phyloP scores from a whole-genome alignment of 208 protist species.

The Vickermania spadyakhi region DNA sequence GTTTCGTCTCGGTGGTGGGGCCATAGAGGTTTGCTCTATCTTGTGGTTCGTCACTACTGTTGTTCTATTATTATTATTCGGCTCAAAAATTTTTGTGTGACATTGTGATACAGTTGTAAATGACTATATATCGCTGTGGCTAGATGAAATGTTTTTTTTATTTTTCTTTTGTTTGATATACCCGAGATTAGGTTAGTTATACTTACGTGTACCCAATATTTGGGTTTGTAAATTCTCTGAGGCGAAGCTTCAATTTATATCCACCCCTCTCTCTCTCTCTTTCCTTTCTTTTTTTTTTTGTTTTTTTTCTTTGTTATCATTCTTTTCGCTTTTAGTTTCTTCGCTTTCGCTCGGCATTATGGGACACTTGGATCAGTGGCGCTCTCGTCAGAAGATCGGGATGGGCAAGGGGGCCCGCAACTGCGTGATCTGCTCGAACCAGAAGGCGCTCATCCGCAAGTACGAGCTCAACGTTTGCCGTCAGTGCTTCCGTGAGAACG shows the following conservation, averaged over 20 bases:
- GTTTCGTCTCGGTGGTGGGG: too few relatives aligned
- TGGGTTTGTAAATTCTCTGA: too few relatives aligned
- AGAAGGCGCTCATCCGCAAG: slow-evolving; percentile 92
- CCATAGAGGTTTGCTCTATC: too few relatives aligned
- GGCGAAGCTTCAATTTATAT: too few relatives aligned
- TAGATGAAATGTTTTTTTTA: slow-evolving; percentile 7
- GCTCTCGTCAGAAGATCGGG: slow-evolving; percentile 88
- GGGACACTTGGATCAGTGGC: slow-evolving; percentile 90
- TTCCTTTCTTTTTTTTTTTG: slow-evolving; percentile 16
- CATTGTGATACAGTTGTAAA: slow-evolving; percentile 3
- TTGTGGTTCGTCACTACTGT: too few relatives aligned
- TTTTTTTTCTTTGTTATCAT: slow-evolving; percentile 7
- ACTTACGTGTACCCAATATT: too few relatives aligned
- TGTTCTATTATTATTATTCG: too few relatives aligned
- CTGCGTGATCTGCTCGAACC: slow-evolving; percentile 90
- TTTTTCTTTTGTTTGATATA: slow-evolving; percentile 1
- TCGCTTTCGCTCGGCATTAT: slow-evolving; percentile 19
- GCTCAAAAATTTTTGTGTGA: too few relatives aligned
- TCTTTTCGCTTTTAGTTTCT: background rate
- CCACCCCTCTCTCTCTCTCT: slow-evolving; percentile 7
- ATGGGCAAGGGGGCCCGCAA: slow-evolving; percentile 85
- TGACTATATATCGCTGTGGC: background rate
- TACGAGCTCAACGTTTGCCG: slow-evolving; percentile 92
- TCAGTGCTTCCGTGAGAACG: slow-evolving; percentile 93
- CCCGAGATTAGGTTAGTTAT: too few relatives aligned